Evolutionary conservation across 1,284 basidiomycete genomes (phyloP).

Genomic region (Trichosporon asahii): DNA sequence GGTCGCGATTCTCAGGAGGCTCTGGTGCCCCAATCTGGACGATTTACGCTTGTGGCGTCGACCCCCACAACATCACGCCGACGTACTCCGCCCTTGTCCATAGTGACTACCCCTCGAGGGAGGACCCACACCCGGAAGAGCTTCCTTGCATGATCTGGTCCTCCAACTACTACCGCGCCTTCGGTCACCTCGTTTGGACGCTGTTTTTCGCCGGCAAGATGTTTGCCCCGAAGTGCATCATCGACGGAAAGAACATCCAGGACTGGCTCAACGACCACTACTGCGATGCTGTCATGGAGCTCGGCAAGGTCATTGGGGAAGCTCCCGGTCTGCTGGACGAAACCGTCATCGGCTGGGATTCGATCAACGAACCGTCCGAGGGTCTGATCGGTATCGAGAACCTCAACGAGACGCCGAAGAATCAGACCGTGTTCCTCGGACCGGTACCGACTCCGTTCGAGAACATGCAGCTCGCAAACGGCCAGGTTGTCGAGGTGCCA

Average conservation of each 20-base stretch:
- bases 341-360: constrained; percentile 94
- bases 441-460: constrained; percentile 82
- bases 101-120: constrained; percentile 70
- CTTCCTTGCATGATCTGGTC: constrained; percentile 95
- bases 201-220: constrained; percentile 89
- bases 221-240: constrained; percentile 84
- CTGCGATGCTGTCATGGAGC: constrained; percentile 67
- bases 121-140: constrained; percentile 62
- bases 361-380: constrained; percentile 89
- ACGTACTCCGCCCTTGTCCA: constrained; percentile 86
- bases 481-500: constrained; percentile 76
- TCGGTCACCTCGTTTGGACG: constrained; percentile 85
- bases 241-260: constrained; percentile 90
- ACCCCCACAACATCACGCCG: constrained; percentile 76
- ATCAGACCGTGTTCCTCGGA: constrained; percentile 77
- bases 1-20: constrained; percentile 95
- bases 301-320: constrained; percentile 71
- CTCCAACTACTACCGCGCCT: constrained; percentile 88
- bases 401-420: constrained; percentile 63
- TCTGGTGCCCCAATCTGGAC: constrained; percentile 97
- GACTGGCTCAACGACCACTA: constrained; percentile 88
- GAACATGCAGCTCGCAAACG: constrained; percentile 82
- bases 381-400: constrained; percentile 76
- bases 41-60: constrained; percentile 82
- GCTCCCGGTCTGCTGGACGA: constrained; percentile 71